Conservation (phyloP, 208 protist genomes). For the Wallacemonas sp. region DNA sequence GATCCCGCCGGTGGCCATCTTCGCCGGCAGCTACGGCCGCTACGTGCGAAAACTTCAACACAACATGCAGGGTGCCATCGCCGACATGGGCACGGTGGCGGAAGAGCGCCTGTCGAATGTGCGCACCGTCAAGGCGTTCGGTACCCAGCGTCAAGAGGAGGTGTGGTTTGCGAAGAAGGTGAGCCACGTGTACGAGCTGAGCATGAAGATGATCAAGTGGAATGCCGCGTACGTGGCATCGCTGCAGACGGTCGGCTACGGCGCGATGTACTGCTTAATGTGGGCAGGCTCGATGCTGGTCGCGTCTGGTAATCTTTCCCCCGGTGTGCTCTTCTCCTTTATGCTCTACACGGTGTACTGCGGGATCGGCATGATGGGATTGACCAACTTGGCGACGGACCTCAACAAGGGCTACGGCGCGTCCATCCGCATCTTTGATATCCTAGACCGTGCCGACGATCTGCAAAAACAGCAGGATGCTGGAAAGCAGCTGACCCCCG, state of each 20-base stretch:
- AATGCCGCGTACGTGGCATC: conserved; percentile 77
- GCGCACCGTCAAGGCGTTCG: conserved; percentile 82
- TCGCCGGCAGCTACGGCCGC: conserved; percentile 81
- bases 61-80: conserved; percentile 78
- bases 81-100: conserved; percentile 75
- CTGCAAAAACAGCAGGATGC: conserved; percentile 33
- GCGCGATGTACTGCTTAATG: conserved; percentile 82
- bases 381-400: conserved; percentile 79
- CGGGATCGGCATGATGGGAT: conserved; percentile 81
- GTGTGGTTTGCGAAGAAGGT: conserved; percentile 75
- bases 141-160: conserved; percentile 58
- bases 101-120: conserved; percentile 82
- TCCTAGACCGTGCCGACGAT: conserved; percentile 64
- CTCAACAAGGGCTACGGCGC: conserved; percentile 88
- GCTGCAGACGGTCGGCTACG: conserved; percentile 81
- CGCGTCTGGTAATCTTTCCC: conserved; percentile 60
- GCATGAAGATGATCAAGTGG: conserved; percentile 68
- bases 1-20: conserved; percentile 82
- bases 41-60: conserved; percentile 77
- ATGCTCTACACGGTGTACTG: conserved; percentile 91
- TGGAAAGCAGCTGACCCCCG: conserved; percentile 39
- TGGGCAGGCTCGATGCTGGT: conserved; percentile 89
- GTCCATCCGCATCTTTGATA: conserved; percentile 76
- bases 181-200: conserved; percentile 61
- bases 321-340: conserved; percentile 88